These are phyloP conservation scores for Cercospora zeae-maydis DNA, from an alignment of 2,329 filamentous ascomycete genomes.

Conservation along the genomic window DNA sequence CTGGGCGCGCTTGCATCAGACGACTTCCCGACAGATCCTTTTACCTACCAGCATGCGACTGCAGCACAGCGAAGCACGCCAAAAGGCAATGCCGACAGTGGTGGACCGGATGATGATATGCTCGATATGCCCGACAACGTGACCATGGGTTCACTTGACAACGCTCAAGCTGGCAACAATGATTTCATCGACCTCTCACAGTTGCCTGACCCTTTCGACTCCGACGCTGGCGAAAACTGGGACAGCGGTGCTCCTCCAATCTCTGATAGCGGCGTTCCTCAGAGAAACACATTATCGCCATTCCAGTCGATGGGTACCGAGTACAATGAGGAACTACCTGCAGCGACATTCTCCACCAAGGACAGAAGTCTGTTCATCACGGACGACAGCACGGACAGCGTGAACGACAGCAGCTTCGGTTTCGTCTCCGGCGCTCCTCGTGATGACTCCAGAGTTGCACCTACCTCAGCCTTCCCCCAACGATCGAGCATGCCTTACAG, in stretches of 20 bases:
- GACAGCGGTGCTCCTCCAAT: neutral
- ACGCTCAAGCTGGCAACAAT: neutral
- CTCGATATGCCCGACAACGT: constrained; percentile 17
- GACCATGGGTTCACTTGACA: neutral
- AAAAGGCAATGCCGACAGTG: neutral
- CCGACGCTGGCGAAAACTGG: neutral
- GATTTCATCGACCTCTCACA: neutral
- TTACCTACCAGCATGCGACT: neutral
- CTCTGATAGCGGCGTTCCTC: neutral
- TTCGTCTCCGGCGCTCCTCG: neutral
- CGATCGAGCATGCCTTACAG: neutral
- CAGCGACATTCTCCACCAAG: neutral
- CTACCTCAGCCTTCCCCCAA: neutral
- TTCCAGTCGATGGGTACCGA: neutral
- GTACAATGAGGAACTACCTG: neutral
- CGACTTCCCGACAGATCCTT: constrained; percentile 13
- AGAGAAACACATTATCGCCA: neutral
- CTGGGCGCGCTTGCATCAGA: constrained; percentile 14
- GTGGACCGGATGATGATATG: constrained; percentile 22
- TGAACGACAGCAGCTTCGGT: neutral
- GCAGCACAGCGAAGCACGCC: neutral
- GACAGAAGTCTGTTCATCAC: constrained; percentile 12
- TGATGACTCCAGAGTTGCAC: neutral
- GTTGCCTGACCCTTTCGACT: neutral
- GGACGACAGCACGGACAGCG: constrained; percentile 13